Evolutionary conservation across 2,329 filamentous ascomycete genomes (phyloP).

Genomic region (Bipolaris bicolor): DNA sequence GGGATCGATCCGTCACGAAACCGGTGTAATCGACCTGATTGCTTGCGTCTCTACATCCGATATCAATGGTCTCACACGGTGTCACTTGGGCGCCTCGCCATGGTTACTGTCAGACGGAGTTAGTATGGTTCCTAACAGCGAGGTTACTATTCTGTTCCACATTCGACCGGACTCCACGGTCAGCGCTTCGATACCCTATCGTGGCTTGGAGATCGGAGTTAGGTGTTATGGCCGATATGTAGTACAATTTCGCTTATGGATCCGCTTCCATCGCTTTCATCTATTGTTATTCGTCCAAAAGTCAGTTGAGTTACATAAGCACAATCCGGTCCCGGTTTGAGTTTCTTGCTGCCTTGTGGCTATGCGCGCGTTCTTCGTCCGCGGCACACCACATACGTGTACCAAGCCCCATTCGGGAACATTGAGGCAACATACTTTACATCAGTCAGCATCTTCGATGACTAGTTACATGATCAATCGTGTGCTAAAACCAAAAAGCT

Average conservation of each 20-base stretch:
- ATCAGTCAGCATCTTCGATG: neutral
- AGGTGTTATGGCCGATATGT: neutral
- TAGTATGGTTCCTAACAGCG: no score
- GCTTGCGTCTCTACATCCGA: neutral
- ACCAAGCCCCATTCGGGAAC: no score
- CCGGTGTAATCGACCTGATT: neutral
- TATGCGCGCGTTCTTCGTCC: no score
- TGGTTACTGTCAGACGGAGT: neutral
- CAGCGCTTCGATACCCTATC: neutral
- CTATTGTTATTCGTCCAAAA: neutral
- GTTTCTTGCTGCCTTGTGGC: no score
- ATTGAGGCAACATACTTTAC: neutral
- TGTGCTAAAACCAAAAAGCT: neutral
- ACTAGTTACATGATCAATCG: neutral
- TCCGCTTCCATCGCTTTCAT: neutral
- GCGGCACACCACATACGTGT: no score
- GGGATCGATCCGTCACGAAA: neutral
- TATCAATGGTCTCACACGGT: neutral
- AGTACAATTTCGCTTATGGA: neutral
- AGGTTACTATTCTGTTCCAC: neutral
- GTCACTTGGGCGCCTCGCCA: neutral
- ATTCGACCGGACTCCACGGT: neutral
- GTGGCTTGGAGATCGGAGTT: constrained; percentile 4
- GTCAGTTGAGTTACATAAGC: neutral
- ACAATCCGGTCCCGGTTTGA: no score